Base-by-base conservation (phyloP, 257 asterid genomes). In the Salvia rosmarinus region DNA sequence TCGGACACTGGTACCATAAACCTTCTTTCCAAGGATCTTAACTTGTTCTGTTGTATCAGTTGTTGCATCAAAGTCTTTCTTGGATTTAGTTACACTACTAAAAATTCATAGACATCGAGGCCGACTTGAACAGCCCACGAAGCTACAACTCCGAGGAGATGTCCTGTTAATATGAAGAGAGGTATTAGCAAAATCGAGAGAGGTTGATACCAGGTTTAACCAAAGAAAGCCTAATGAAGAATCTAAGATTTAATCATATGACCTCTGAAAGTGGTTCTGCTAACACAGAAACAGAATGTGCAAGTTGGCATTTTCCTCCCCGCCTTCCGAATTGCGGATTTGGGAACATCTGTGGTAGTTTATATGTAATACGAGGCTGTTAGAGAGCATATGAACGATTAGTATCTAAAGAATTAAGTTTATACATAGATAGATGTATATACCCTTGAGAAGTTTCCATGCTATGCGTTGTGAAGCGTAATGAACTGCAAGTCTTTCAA, bases 371-470 rank as follows among this genome's bases (percentile, higher is more conserved):
- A 32, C 47, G 17, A 80, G 79, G 44, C 9, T 2, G 23, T 25
- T 9, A 25, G 5, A 43, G 37, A 30, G 47, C 11, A 54, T 42
- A 8, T 55, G 58, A 71, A 67, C 7, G 30, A 39, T 35, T 8
- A 3, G 46, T 20, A 72, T 63, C 59, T 6, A 6, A 37, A 60
- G 59, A 20, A 52, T 30, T 23, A 64, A 67, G 47, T 56, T 32
- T 56, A 10, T 10, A 21, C 1, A 55, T 35, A 17, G 9, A n/a
- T n/a, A n/a, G n/a, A n/a, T n/a, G n/a, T n/a, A n/a, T 9, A 17
- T 82, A 94, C 99, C 97, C 84, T 95, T 95, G 80, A 95, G 91
- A 69, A 95, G 97, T 74, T 95, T 95, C 92, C 97, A 91, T 49
- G 99, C 99, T 88, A 89, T 68, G 51, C 96, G 90, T 57, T 77